Percentiles rank a stretch among this genome's conserved stretches.
Conservation (phyloP, 176 grass and related monocot genomes). For the Guadua angustifolia region DNA sequence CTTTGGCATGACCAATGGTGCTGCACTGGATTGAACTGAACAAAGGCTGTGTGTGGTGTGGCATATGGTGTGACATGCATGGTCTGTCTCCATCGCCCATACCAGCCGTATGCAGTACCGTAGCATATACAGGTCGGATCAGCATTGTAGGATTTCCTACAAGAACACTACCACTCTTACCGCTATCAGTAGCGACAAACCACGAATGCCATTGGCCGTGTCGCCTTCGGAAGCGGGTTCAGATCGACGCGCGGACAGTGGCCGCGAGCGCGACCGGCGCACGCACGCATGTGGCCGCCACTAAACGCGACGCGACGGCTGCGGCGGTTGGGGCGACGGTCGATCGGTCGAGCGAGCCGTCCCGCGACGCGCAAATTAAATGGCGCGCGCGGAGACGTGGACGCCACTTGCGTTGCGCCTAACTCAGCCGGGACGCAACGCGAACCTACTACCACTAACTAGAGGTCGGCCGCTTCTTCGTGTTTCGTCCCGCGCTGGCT, state of each 20-base stretch:
- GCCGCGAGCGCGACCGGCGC: neutral
- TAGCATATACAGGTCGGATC: neutral
- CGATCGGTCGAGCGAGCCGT: neutral
- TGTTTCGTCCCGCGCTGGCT: too few species aligned
- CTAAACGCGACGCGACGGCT: constrained; percentile 21
- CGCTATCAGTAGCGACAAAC: too few species aligned
- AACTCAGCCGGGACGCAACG: too few species aligned
- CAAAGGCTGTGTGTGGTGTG: too few species aligned
- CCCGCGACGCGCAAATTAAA: neutral
- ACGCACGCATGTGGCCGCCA: neutral
- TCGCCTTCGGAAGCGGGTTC: neutral
- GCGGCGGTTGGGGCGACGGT: constrained; percentile 23
- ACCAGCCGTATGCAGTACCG: too few species aligned
- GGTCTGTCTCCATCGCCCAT: too few species aligned
- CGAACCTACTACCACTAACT: too few species aligned
- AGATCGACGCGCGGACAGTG: neutral
- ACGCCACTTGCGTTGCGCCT: too few species aligned
- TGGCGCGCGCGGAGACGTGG: neutral
- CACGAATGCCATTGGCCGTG: neutral
- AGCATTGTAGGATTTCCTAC: neutral
- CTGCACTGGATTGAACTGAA: neutral
- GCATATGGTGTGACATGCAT: too few species aligned
- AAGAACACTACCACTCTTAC: neutral
- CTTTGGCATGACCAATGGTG: neutral
- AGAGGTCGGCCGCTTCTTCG: neutral